Percentiles rank a stretch among this genome's conserved stretches.
phyloP scores from a whole-genome alignment of 768 basidiomycete species.

The Russula olivacea region DNA sequence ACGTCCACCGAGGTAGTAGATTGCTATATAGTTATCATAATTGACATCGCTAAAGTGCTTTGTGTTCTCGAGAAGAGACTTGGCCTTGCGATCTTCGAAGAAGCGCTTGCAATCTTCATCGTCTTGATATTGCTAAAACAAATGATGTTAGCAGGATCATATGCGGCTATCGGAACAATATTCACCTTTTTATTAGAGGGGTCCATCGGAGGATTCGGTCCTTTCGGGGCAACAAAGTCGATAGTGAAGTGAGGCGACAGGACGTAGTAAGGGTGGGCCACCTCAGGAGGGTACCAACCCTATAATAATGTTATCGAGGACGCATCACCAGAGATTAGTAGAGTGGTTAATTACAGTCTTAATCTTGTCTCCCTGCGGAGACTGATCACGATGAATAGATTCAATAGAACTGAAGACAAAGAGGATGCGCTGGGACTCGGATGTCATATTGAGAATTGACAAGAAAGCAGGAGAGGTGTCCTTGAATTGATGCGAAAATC shows the following conservation, averaged over 20 bases:
- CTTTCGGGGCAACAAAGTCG: constrained; percentile 41
- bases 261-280: constrained; percentile 34
- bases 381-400: too few species aligned
- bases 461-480: background rate
- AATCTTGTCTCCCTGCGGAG: constrained; percentile 45
- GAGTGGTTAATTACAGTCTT: constrained; percentile 39
- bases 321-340: background rate
- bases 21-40: constrained; percentile 56
- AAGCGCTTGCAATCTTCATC: constrained; percentile 48
- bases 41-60: constrained; percentile 58
- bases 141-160: background rate
- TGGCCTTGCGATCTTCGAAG: constrained; percentile 47
- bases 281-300: constrained; percentile 77
- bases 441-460: background rate
- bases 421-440: constrained; percentile 38
- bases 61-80: constrained; percentile 47
- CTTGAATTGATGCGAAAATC: background rate
- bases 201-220: constrained; percentile 68
- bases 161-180: background rate
- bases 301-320: constrained; percentile 27
- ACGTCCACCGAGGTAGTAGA: constrained; percentile 79
- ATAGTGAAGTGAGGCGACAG: constrained; percentile 37
- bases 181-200: constrained; percentile 46
- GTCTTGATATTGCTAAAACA: constrained; percentile 46
- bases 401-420: constrained; percentile 73